These are phyloP conservation scores for Scytalidium sp. DNA, from an alignment of 2,329 filamentous ascomycete genomes.

Conservation along the genomic window DNA sequence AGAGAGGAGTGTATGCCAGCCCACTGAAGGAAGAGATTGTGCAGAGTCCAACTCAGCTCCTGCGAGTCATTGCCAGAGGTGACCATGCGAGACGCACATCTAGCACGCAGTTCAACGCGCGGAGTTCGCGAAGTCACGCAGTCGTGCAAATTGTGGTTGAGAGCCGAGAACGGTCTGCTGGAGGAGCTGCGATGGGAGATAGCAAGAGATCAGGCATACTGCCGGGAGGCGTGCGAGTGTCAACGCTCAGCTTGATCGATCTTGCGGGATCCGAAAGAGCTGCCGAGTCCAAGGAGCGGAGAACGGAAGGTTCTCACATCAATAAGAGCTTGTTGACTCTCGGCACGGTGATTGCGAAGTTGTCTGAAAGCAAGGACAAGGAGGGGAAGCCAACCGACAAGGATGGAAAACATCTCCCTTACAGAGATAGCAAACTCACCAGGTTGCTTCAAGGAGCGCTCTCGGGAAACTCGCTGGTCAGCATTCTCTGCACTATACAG, in stretches of 20 bases:
- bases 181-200: constrained; percentile 42
- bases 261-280: constrained; percentile 94
- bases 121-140: constrained; percentile 95
- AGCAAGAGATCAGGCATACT: constrained; percentile 67
- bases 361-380: constrained; percentile 89
- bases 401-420: constrained; percentile 89
- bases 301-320: constrained; percentile 94
- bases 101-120: constrained; percentile 94
- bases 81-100: constrained; percentile 87
- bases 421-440: constrained; percentile 96
- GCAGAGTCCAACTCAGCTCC: constrained; percentile 90
- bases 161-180: constrained; percentile 79
- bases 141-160: constrained; percentile 99
- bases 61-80: constrained; percentile 91
- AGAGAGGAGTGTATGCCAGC: constrained; percentile 92
- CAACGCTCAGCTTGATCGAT: constrained; percentile 93
- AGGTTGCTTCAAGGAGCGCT: constrained; percentile 87
- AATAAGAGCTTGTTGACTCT: constrained; percentile 96
- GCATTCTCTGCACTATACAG: constrained; percentile 95
- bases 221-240: constrained; percentile 91
- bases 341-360: constrained; percentile 87
- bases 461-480: constrained; percentile 90
- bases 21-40: constrained; percentile 98
- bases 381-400: constrained; percentile 70
- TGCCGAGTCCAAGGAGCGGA: constrained; percentile 89